phyloP scores from a whole-genome alignment of 2,329 filamentous ascomycete species.

The Colletotrichum tamarilloi region DNA sequence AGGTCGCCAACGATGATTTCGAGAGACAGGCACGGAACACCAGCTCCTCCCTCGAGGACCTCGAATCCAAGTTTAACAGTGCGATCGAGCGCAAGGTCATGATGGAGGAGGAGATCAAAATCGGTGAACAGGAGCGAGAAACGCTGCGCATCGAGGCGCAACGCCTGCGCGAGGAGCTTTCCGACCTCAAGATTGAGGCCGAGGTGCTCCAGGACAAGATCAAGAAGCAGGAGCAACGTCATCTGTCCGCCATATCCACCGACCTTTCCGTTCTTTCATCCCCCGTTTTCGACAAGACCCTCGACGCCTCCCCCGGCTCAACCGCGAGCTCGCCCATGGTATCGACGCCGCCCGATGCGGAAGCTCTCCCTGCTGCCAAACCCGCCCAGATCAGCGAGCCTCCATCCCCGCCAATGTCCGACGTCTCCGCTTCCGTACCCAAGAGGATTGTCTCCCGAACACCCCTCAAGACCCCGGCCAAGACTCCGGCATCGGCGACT shows the following conservation, averaged over 20 bases:
- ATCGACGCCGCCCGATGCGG: conserved; percentile 79
- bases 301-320: conserved; percentile 81
- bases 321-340: conserved; percentile 92
- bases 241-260: conserved; percentile 69
- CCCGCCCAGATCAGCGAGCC: conserved; percentile 84
- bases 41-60: conserved; percentile 92
- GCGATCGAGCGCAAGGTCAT: conserved; percentile 92
- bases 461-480: conserved; percentile 49
- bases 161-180: conserved; percentile 87
- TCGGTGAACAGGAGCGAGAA: conserved; percentile 92
- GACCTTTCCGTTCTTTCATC: conserved; percentile 74
- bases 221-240: conserved; percentile 73
- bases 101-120: conserved; percentile 94
- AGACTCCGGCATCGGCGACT: conserved; percentile 63
- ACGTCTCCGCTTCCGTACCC: conserved; percentile 68
- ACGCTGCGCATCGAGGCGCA: conserved; percentile 89
- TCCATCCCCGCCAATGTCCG: conserved; percentile 93
- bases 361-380: conserved; percentile 23
- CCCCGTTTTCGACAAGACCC: conserved; percentile 77
- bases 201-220: conserved; percentile 96
- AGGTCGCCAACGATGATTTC: conserved; percentile 98
- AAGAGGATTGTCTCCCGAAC: conserved; percentile 44
- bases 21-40: conserved; percentile 96
- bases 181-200: conserved; percentile 92
- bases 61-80: conserved; percentile 97